Percentiles rank a stretch among this genome's conserved stretches.
phyloP scores from a whole-genome alignment of 2,329 filamentous ascomycete species.

The Eurotiales sp. region DNA sequence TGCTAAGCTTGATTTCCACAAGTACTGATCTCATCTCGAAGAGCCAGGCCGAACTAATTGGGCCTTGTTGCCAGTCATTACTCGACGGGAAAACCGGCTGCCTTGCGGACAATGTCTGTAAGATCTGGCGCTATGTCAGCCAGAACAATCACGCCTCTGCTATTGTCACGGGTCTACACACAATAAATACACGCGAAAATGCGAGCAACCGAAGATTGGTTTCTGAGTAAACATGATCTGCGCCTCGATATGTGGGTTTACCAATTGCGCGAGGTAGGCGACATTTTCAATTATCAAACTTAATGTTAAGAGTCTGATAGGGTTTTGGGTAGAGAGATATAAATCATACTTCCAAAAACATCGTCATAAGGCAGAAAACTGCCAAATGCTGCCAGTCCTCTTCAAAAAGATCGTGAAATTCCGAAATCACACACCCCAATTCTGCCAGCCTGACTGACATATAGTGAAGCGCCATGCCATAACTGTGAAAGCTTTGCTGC shows the following conservation, averaged over 20 bases:
- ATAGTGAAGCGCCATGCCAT: not conserved
- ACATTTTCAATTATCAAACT: not conserved
- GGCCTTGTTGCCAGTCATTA: not conserved
- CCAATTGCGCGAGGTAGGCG: not conserved
- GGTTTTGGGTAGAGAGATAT: not conserved
- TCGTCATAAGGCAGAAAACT: not conserved
- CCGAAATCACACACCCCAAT: not conserved
- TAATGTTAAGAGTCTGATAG: not conserved
- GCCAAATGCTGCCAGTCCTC: not conserved
- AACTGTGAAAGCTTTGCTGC: not conserved
- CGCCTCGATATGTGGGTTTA: not conserved
- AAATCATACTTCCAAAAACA: not conserved
- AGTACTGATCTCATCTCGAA: not conserved
- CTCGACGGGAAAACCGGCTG: not conserved
- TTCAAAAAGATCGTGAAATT: not conserved
- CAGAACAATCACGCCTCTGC: not conserved
- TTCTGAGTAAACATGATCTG: not conserved
- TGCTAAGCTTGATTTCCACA: not conserved
- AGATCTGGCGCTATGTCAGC: not conserved
- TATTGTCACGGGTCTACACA: not conserved
- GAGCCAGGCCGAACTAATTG: not conserved
- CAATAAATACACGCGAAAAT: not conserved
- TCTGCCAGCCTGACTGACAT: not conserved
- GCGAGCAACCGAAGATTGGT: not conserved
- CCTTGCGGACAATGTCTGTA: not conserved